Conservation (phyloP, 257 asterid genomes). For the Capsicum pubescens region DNA sequence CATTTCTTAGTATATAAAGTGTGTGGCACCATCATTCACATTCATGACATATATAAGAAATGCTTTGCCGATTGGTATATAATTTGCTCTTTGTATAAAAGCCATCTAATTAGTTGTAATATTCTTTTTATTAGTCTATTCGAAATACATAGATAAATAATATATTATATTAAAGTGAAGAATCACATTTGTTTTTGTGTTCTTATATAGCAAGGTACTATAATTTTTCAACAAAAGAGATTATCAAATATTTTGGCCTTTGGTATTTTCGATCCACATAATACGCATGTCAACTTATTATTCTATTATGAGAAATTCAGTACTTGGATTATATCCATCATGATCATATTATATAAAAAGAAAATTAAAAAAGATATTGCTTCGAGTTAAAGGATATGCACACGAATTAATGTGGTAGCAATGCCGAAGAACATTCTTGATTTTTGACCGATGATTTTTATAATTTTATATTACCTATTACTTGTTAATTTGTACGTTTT, state of each 20-base stretch:
- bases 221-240: too few relatives aligned
- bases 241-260: too few relatives aligned
- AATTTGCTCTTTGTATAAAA: background rate
- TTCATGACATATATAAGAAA: too few relatives aligned
- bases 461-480: background rate
- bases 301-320: too few relatives aligned
- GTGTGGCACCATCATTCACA: background rate
- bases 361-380: background rate
- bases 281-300: too few relatives aligned
- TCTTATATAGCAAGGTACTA: too few relatives aligned
- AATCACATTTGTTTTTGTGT: too few relatives aligned
- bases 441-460: background rate
- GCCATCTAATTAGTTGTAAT: background rate
- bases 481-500: background rate
- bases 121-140: background rate
- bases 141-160: too few relatives aligned
- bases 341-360: background rate
- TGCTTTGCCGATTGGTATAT: background rate
- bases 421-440: background rate
- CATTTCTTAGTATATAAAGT: background rate
- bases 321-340: background rate
- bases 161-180: too few relatives aligned
- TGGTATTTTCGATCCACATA: too few relatives aligned
- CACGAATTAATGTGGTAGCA: background rate
- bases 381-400: background rate